phyloP scores from a whole-genome alignment of 2,329 filamentous ascomycete species.

The Pestalotiopsis sp. region DNA sequence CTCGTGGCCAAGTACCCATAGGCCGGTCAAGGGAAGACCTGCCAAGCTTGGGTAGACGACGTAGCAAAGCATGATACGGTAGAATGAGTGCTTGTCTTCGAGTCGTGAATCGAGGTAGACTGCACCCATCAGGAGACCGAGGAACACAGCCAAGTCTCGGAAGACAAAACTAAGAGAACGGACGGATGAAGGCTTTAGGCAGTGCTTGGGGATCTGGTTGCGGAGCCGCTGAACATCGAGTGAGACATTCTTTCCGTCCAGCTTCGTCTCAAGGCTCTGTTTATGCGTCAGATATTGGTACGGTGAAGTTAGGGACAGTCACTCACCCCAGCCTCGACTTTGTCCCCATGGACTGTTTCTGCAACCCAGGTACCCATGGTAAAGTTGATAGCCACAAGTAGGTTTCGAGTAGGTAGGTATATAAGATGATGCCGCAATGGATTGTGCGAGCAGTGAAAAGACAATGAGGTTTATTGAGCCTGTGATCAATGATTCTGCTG shows the following conservation, averaged over 20 bases:
- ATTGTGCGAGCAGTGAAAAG: background rate
- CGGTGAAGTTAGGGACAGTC: background rate
- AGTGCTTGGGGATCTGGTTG: slow-evolving; percentile 59
- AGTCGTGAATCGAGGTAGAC: slow-evolving; percentile 54
- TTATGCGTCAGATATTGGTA: background rate
- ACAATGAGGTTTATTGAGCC: too few relatives aligned
- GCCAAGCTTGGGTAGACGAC: slow-evolving; percentile 62
- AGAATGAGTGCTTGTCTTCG: slow-evolving; percentile 32
- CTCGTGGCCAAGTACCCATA: slow-evolving; percentile 74
- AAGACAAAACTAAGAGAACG: slow-evolving; percentile 56
- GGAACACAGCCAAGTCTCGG: slow-evolving; percentile 54
- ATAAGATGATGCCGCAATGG: background rate
- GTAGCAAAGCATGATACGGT: slow-evolving; percentile 51
- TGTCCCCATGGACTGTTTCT: slow-evolving; percentile 20
- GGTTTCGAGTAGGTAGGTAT: background rate
- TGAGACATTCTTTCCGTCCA: slow-evolving; percentile 14
- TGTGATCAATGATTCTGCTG: too few relatives aligned
- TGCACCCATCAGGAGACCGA: slow-evolving; percentile 49
- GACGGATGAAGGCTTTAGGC: slow-evolving; percentile 56
- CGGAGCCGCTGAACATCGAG: slow-evolving; percentile 45
- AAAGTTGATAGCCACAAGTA: background rate
- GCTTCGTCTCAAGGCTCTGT: slow-evolving; percentile 17
- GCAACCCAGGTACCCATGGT: slow-evolving; percentile 15
- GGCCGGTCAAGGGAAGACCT: slow-evolving; percentile 65
- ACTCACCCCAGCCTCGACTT: slow-evolving; percentile 16